These are phyloP conservation scores for Amanita phalloides DNA, from an alignment of 768 basidiomycete genomes.

Conservation along the genomic window DNA sequence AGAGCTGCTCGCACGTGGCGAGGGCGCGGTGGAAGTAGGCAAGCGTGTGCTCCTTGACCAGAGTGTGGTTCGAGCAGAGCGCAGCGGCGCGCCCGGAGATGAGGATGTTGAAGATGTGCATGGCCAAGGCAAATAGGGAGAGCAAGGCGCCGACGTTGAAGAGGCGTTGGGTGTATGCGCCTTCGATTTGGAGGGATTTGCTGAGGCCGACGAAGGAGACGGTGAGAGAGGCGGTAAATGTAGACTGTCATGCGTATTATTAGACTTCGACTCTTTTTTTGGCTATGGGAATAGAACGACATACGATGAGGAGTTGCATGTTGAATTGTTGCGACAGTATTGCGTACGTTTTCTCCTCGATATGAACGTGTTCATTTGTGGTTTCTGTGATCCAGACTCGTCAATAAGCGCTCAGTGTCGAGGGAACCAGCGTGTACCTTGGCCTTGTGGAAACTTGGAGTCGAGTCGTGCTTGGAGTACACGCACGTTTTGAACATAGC, in stretches of 20 bases:
- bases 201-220: slow-evolving; percentile 17
- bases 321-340: slow-evolving; percentile 16
- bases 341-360: slow-evolving; percentile 9
- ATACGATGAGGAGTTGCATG: slow-evolving; percentile 18
- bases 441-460: neutral
- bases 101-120: slow-evolving; percentile 21
- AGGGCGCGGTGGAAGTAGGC: slow-evolving; percentile 19
- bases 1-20: slow-evolving; percentile 20
- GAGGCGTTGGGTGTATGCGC: slow-evolving; percentile 9
- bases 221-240: slow-evolving; percentile 19
- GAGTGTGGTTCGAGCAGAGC: slow-evolving; percentile 13
- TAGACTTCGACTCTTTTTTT: neutral
- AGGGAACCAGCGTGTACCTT: neutral
- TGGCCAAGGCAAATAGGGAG: slow-evolving; percentile 18
- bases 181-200: slow-evolving; percentile 11
- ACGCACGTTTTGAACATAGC: slow-evolving; percentile 17
- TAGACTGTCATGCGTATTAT: slow-evolving; percentile 14
- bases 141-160: slow-evolving; percentile 22
- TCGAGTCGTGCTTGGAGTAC: slow-evolving; percentile 13
- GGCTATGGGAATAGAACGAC: slow-evolving; percentile 1
- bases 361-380: neutral
- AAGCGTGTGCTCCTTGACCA: slow-evolving; percentile 8
- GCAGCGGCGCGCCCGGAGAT: slow-evolving; percentile 18
- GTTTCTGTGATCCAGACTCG: neutral
- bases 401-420: no score